Percentiles rank a stretch among this genome's conserved stretches.
These are phyloP conservation scores for Saccharomyces cerevisiae DNA, from an alignment of 805 yeast species.

Conservation along the genomic window DNA sequence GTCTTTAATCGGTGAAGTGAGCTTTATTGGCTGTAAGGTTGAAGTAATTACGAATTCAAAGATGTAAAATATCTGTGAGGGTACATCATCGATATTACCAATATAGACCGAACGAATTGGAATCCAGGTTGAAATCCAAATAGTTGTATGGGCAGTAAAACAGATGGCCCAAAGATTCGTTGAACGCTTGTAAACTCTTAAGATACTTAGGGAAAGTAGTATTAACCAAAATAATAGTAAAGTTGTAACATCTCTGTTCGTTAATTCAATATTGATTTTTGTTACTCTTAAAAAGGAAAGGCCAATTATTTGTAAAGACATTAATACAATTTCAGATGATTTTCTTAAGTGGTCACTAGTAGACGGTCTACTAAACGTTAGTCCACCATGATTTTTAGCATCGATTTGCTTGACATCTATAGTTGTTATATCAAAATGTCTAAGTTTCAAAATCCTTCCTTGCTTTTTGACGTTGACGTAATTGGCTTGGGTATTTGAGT, in stretches of 20 bases:
- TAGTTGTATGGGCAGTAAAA: slow-evolving; percentile 41
- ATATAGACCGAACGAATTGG: slow-evolving; percentile 52
- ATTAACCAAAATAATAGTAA: not conserved
- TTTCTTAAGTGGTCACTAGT: not conserved
- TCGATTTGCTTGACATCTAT: not conserved
- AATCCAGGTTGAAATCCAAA: slow-evolving; percentile 39
- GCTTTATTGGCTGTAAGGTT: slow-evolving; percentile 39
- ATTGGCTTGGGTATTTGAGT: not conserved
- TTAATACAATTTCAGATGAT: not conserved
- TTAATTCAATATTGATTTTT: not conserved
- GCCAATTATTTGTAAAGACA: not conserved
- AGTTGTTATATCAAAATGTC: not conserved
- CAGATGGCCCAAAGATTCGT: slow-evolving; percentile 61
- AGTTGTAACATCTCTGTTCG: not conserved
- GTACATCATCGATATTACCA: slow-evolving; percentile 30
- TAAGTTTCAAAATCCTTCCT: not conserved
- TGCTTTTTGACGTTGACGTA: not conserved
- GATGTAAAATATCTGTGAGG: slow-evolving; percentile 35
- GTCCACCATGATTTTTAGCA: not conserved
- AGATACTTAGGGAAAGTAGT: not conserved
- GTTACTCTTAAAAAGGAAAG: not conserved
- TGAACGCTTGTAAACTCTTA: slow-evolving; percentile 22
- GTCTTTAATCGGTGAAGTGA: slow-evolving; percentile 59
- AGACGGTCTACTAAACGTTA: not conserved
- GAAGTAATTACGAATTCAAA: slow-evolving; percentile 40